Evolutionary conservation across 352 stramenopile species (phyloP).

Genomic region (Globisporangium orthogonon): DNA sequence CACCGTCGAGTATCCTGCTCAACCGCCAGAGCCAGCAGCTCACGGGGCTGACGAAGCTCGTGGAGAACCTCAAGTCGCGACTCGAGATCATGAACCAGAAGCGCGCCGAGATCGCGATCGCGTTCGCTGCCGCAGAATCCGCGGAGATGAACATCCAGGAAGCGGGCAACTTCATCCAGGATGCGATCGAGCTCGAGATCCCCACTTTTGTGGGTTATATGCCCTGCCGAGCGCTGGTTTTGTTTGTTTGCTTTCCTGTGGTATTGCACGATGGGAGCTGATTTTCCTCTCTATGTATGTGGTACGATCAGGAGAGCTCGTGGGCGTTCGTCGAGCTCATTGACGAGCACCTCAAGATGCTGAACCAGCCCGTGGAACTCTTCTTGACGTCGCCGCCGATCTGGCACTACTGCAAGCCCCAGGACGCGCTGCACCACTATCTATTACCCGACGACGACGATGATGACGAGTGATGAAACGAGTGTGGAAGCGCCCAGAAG

Average conservation of each 20-base stretch:
- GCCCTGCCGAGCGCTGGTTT: no score
- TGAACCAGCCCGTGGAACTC: slow-evolving; percentile 58
- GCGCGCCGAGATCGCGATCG: slow-evolving; percentile 63
- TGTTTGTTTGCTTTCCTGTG: background rate
- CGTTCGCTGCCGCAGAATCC: slow-evolving; percentile 63
- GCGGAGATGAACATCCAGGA: slow-evolving; percentile 82
- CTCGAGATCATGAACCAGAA: slow-evolving; percentile 86
- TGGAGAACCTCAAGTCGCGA: slow-evolving; percentile 76
- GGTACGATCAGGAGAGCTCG: slow-evolving; percentile 52
- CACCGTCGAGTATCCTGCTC: slow-evolving; percentile 82
- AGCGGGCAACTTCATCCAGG: slow-evolving; percentile 72
- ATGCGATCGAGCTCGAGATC: slow-evolving; percentile 72
- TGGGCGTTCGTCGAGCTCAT: slow-evolving; percentile 79
- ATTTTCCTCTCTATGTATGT: background rate
- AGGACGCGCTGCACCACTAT: slow-evolving; percentile 75
- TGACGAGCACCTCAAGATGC: slow-evolving; percentile 53
- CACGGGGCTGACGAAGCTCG: slow-evolving; percentile 57
- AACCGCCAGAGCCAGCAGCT: slow-evolving; percentile 83
- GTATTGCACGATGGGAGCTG: no score
- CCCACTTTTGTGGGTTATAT: slow-evolving; percentile 19
- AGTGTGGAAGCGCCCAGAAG: background rate
- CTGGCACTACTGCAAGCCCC: slow-evolving; percentile 83
- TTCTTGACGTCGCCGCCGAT: slow-evolving; percentile 65
- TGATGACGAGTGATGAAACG: slow-evolving; percentile 35
- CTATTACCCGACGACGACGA: slow-evolving; percentile 71